Conservation (phyloP, 148 eudicot species). For the Amaranthus palmeri region DNA sequence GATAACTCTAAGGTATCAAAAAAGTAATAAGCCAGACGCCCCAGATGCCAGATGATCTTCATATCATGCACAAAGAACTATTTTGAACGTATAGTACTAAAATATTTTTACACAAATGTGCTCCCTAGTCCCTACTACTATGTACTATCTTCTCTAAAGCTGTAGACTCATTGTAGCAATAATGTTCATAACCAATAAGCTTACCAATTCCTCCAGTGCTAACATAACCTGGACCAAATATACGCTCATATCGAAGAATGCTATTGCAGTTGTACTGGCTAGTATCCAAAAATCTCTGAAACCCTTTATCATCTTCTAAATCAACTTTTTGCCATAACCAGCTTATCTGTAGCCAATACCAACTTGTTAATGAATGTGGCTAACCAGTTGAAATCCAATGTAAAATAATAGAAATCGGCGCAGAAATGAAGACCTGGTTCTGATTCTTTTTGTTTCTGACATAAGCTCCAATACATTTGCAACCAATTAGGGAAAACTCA, state of each 20-base stretch:
- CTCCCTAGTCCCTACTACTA: no score
- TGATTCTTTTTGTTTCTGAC: slow-evolving; percentile 94
- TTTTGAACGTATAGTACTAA: no score
- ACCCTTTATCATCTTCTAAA: slow-evolving; percentile 71
- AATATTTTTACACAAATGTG: no score
- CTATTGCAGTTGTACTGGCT: slow-evolving; percentile 86
- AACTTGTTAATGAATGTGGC: slow-evolving; percentile 4
- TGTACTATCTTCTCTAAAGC: no score
- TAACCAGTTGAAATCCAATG: not conserved
- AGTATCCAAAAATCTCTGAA: slow-evolving; percentile 87
- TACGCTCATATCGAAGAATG: slow-evolving; percentile 86
- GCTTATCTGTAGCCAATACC: slow-evolving; percentile 62
- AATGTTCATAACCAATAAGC: slow-evolving; percentile 5
- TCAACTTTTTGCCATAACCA: slow-evolving; percentile 94
- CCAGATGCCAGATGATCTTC: no score
- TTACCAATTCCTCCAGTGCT: slow-evolving; percentile 98
- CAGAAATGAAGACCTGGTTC: slow-evolving; percentile 61
- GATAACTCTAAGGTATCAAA: no score
- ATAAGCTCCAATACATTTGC: slow-evolving; percentile 98
- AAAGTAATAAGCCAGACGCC: no score
- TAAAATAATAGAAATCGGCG: not conserved
- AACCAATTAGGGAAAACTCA: slow-evolving; percentile 79
- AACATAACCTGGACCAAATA: slow-evolving; percentile 92
- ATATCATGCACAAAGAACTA: no score
- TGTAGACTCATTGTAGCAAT: not conserved